These are phyloP conservation scores for Ciborinia camelliae DNA, from an alignment of 2,329 filamentous ascomycete species.

Conservation along the genomic window DNA sequence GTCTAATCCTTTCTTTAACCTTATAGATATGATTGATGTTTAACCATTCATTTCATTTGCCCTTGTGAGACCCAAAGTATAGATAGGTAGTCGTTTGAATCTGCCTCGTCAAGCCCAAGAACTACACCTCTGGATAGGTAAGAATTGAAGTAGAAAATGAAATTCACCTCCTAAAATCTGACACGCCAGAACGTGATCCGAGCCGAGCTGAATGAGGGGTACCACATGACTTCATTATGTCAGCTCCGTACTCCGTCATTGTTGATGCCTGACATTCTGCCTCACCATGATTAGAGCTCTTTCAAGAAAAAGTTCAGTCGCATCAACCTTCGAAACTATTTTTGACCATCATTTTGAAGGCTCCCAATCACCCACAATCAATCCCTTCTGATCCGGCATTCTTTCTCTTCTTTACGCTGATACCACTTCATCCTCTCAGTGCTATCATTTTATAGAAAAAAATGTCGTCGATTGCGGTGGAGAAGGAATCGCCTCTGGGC, in stretches of 20 bases:
- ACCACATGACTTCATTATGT: not conserved
- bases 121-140: too few relatives aligned
- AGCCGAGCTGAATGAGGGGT: not conserved
- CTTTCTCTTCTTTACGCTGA: conserved; percentile 1
- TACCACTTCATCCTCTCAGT: conserved; percentile 2
- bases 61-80: too few relatives aligned
- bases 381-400: conserved; percentile 16
- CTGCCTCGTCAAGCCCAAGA: too few relatives aligned
- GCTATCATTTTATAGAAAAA: conserved; percentile 16
- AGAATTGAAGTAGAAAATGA: too few relatives aligned
- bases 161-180: not conserved
- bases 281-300: conserved; percentile 16
- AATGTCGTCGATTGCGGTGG: conserved; percentile 35
- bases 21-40: too few relatives aligned
- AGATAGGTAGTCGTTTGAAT: too few relatives aligned
- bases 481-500: conserved; percentile 52
- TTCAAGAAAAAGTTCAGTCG: conserved; percentile 22
- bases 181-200: conserved; percentile 6
- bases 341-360: conserved; percentile 12
- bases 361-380: conserved; percentile 8
- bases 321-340: conserved; percentile 20
- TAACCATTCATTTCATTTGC: too few relatives aligned
- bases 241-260: conserved; percentile 7
- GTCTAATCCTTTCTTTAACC: too few relatives aligned
- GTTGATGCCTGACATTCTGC: conserved; percentile 9